Evolutionary conservation across 164 flowering plant genomes (phyloP).

Genomic region (Echeveria elegans): DNA sequence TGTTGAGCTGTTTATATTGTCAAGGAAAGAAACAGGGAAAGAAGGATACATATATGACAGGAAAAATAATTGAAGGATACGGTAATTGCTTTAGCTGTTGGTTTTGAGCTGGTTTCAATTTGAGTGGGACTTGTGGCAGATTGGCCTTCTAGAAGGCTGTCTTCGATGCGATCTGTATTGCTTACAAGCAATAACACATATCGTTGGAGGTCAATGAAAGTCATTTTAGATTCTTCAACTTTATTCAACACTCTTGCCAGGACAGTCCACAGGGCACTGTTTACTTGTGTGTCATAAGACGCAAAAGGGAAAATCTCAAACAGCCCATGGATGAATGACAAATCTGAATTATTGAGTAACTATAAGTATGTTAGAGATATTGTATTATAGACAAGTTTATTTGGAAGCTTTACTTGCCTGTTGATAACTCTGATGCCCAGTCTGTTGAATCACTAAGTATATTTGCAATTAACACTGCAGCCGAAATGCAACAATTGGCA

Average conservation of each 20-base stretch:
- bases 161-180: conserved; percentile 61
- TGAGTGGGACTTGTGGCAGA: conserved; percentile 18
- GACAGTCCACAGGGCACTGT: conserved; percentile 75
- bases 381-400: neutral
- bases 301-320: conserved; percentile 57
- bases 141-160: conserved; percentile 52
- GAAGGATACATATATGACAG: neutral
- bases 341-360: conserved; percentile 32
- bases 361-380: neutral
- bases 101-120: conserved; percentile 14
- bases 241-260: conserved; percentile 41
- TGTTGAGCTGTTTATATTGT: conserved; percentile 37
- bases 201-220: conserved; percentile 24
- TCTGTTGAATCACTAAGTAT: conserved; percentile 53
- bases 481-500: conserved; percentile 62
- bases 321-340: conserved; percentile 58
- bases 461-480: conserved; percentile 74
- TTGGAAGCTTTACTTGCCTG: conserved; percentile 32
- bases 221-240: conserved; percentile 42
- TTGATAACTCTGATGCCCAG: conserved; percentile 43
- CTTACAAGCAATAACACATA: conserved; percentile 40
- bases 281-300: conserved; percentile 72
- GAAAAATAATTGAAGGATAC: conserved; percentile 47
- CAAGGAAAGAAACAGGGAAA: conserved; percentile 18
- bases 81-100: conserved; percentile 29